Percentiles rank a stretch among this genome's conserved stretches.
phyloP scores from a whole-genome alignment of 441 rosid species.

The Omphalea diandra region DNA sequence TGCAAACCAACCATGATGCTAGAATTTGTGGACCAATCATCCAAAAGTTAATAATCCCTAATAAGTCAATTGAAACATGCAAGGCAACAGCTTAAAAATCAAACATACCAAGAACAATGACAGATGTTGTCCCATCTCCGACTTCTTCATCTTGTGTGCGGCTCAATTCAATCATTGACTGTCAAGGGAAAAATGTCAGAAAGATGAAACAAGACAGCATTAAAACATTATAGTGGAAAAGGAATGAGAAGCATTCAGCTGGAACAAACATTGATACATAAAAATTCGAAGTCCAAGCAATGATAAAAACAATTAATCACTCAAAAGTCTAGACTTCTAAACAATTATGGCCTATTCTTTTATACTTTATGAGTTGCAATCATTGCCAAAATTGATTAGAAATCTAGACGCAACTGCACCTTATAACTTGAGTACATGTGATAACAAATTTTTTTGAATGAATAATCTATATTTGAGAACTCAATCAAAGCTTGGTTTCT shows the following conservation, averaged over 20 bases:
- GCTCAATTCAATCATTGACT: slow-evolving; percentile 96
- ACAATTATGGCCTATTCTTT: too few relatives aligned
- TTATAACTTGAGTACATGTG: neutral
- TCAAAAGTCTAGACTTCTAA: neutral
- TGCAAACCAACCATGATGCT: neutral
- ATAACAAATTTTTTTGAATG: neutral
- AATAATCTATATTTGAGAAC: neutral
- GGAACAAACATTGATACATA: neutral
- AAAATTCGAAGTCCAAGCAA: neutral
- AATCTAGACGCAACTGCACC: neutral
- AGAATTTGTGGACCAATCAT: neutral
- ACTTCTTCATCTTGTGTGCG: slow-evolving; percentile 98
- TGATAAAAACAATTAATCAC: neutral
- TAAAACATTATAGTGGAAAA: neutral
- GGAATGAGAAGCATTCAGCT: neutral
- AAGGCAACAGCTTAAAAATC: neutral
- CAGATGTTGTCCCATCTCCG: slow-evolving; percentile 98
- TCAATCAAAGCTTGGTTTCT: neutral
- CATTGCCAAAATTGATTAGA: neutral
- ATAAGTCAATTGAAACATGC: neutral
- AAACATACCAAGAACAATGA: slow-evolving; percentile 78
- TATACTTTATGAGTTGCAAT: neutral
- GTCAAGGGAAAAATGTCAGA: slow-evolving; percentile 23
- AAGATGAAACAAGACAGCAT: slow-evolving; percentile 11
- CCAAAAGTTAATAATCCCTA: neutral